A percentile compares a stretch with the other conserved stretches of the same genome.
phyloP scores from a whole-genome alignment of 805 yeast species.

The Blastobotrys chiropterorum region DNA sequence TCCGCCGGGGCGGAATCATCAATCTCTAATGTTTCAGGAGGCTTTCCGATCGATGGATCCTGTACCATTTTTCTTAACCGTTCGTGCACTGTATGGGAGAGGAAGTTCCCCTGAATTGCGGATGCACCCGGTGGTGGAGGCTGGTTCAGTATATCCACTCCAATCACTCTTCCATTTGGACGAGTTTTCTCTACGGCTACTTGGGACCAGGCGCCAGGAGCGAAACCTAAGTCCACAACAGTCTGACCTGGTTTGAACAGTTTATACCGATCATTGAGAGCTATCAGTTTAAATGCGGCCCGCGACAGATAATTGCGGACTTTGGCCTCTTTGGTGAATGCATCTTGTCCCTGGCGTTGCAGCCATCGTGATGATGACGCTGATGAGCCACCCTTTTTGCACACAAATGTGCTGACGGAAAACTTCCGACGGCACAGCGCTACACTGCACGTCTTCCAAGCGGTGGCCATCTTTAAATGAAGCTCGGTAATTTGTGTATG shows the following conservation, averaged over 20 bases:
- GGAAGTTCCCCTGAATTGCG: conserved; percentile 82
- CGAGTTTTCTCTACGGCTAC: conserved; percentile 55
- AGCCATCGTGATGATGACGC: conserved; percentile 68
- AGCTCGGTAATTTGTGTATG: background rate
- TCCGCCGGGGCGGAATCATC: background rate
- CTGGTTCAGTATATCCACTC: conserved; percentile 75
- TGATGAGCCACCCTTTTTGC: background rate
- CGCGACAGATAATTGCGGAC: conserved; percentile 61
- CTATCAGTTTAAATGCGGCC: conserved; percentile 84
- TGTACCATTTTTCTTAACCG: conserved; percentile 25
- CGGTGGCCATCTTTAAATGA: background rate
- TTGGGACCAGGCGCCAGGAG: conserved; percentile 95
- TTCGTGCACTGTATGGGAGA: conserved; percentile 41
- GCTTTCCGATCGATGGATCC: background rate
- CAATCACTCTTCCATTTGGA: conserved; percentile 54
- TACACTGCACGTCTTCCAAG: background rate
- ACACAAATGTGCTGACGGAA: background rate
- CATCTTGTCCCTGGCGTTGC: conserved; percentile 60
- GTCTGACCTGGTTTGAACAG: conserved; percentile 51
- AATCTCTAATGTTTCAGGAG: background rate
- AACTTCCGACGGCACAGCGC: background rate
- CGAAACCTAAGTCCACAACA: conserved; percentile 80
- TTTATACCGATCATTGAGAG: conserved; percentile 58
- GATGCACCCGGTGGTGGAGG: conserved; percentile 77
- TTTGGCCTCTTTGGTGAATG: conserved; percentile 61